Evolutionary conservation across 2,329 filamentous ascomycete genomes (phyloP).

Genomic region (Hansfordia pulvinata): DNA sequence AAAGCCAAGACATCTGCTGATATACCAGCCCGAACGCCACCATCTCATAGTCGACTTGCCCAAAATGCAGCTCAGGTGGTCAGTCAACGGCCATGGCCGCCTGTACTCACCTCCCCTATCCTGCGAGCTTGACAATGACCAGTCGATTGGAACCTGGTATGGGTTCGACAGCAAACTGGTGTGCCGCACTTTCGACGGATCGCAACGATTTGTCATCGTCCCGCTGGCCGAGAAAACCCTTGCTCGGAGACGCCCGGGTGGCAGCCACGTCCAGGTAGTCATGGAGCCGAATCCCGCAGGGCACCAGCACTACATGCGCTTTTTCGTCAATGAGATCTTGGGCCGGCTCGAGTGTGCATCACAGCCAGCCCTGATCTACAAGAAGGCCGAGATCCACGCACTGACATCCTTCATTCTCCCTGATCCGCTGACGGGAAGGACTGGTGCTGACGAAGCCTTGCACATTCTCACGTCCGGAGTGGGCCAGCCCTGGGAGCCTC

Average conservation of each 20-base stretch:
- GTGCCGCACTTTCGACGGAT: constrained; percentile 28
- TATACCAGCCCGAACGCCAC: constrained; percentile 25
- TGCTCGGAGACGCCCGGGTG: no score
- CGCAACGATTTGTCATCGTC: constrained; percentile 36
- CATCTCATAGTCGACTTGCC: constrained; percentile 32
- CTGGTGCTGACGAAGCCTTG: constrained; percentile 47
- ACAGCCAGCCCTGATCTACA: constrained; percentile 39
- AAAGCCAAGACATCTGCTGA: constrained; percentile 21
- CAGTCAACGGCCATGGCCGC: constrained; percentile 24
- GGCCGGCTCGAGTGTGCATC: constrained; percentile 41
- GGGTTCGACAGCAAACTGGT: constrained; percentile 46
- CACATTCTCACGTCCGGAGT: constrained; percentile 31
- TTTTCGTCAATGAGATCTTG: constrained; percentile 37
- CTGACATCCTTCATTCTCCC: constrained; percentile 42
- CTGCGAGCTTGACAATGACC: constrained; percentile 37
- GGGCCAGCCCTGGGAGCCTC: constrained; percentile 32
- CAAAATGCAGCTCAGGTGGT: constrained; percentile 37
- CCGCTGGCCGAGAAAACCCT: constrained; percentile 36
- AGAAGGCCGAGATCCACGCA: constrained; percentile 46
- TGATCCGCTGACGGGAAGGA: constrained; percentile 42
- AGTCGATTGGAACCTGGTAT: constrained; percentile 45
- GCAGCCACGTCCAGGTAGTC: constrained; percentile 28
- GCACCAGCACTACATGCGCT: constrained; percentile 28
- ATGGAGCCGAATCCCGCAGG: constrained; percentile 16
- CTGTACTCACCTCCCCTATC: constrained; percentile 35